These are phyloP conservation scores for Rusavskia elegans DNA, from an alignment of 495 filamentous ascomycete genomes.

Conservation along the genomic window DNA sequence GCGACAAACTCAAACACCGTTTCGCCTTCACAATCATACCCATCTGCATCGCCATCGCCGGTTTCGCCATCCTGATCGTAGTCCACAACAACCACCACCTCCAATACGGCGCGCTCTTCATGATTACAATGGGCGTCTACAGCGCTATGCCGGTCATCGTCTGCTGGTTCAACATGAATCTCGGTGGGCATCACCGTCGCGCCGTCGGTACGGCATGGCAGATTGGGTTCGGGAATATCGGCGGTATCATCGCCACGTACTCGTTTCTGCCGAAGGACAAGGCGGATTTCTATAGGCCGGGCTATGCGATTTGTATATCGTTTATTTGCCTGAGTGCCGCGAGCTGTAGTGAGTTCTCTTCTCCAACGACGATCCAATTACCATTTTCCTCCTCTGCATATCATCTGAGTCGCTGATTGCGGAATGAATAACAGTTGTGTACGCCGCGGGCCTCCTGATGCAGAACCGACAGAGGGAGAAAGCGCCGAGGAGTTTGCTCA, in stretches of 20 bases:
- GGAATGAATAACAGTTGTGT: conserved; percentile 19
- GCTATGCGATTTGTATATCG: conserved; percentile 63
- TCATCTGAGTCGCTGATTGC: no score
- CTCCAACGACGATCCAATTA: no score
- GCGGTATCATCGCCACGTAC: conserved; percentile 83
- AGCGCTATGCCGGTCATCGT: conserved; percentile 18
- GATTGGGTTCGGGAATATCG: conserved; percentile 85
- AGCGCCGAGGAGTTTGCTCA: conserved; percentile 35
- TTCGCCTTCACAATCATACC: conserved; percentile 55
- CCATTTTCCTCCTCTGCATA: no score
- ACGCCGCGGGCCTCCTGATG: conserved; percentile 38
- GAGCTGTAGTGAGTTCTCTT: conserved; percentile 22
- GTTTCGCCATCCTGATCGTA: conserved; percentile 55
- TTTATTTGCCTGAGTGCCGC: conserved; percentile 54
- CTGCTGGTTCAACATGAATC: conserved; percentile 95
- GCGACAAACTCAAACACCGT: conserved; percentile 56
- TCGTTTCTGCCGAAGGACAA: conserved; percentile 59
- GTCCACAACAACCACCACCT: conserved; percentile 39
- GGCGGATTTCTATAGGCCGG: conserved; percentile 55
- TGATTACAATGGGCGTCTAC: conserved; percentile 43
- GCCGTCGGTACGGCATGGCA: conserved; percentile 80
- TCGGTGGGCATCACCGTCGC: conserved; percentile 73
- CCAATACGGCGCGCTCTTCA: conserved; percentile 60
- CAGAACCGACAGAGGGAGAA: conserved; percentile 54
- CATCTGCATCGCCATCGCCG: conserved; percentile 47